A percentile compares a stretch with the other conserved stretches of the same genome.
phyloP scores from a whole-genome alignment of 2,329 filamentous ascomycete genomes.

The Penicillium sp. region DNA sequence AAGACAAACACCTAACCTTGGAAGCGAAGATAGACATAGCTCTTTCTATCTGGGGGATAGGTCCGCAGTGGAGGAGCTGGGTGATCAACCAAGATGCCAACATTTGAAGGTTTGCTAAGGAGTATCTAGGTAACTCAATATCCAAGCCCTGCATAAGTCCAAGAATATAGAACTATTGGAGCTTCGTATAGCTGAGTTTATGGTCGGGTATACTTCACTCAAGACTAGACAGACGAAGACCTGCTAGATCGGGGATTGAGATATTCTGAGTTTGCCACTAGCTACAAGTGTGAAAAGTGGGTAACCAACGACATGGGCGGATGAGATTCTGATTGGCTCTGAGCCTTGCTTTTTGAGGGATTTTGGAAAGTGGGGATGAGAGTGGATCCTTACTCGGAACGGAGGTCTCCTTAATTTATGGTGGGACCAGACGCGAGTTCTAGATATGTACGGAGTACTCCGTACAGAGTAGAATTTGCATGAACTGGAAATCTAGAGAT shows the following conservation, averaged over 20 bases:
- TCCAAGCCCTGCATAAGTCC: not conserved
- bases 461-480: not conserved
- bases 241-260: not conserved
- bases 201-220: not conserved
- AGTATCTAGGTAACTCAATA: not conserved
- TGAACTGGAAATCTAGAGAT: not conserved
- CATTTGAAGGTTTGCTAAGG: not conserved
- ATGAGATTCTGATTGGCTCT: not conserved
- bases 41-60: not conserved
- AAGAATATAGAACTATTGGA: not conserved
- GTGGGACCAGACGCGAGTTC: not conserved
- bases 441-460: not conserved
- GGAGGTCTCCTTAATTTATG: constrained; percentile 8
- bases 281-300: not conserved
- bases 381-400: constrained; percentile 19
- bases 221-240: not conserved
- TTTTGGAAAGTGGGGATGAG: constrained; percentile 15
- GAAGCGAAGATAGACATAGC: constrained; percentile 1
- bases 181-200: not conserved
- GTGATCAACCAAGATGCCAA: not conserved
- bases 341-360: constrained; percentile 13
- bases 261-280: constrained; percentile 16
- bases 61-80: constrained; percentile 7
- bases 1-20: not conserved
- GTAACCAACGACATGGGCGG: accelerated